A percentile compares a stretch with the other conserved stretches of the same genome.
Evolutionary conservation across 192 early-diverging fungal species (phyloP).

Genomic region (Gamsiella multidivaricata): DNA sequence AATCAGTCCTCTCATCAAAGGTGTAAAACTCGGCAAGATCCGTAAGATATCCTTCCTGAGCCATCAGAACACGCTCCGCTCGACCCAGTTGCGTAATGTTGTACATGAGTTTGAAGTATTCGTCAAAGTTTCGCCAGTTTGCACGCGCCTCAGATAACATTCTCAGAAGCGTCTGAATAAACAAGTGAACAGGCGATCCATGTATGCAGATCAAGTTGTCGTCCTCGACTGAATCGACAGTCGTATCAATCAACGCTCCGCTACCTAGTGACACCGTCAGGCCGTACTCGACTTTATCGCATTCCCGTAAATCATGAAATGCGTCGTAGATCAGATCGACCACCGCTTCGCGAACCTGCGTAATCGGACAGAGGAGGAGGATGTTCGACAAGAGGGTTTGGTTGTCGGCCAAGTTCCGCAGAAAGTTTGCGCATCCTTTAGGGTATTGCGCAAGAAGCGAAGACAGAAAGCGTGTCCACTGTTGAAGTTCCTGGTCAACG

Average conservation of each 20-base stretch:
- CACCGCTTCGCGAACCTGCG: conserved; percentile 56
- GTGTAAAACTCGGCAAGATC: conserved; percentile 53
- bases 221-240: conserved; percentile 5
- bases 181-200: conserved; percentile 21
- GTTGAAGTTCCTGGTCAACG: conserved; percentile 49
- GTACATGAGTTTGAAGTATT: conserved; percentile 58
- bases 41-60: conserved; percentile 43
- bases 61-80: conserved; percentile 46
- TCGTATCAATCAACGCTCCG: background rate
- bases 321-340: conserved; percentile 53
- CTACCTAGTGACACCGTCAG: conserved; percentile 1
- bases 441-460: conserved; percentile 39
- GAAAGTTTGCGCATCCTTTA: conserved; percentile 44
- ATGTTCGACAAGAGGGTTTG: conserved; percentile 31
- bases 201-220: conserved; percentile 12
- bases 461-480: conserved; percentile 55
- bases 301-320: conserved; percentile 36
- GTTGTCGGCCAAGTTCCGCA: conserved; percentile 27
- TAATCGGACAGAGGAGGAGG: conserved; percentile 52
- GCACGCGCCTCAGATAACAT: conserved; percentile 48
- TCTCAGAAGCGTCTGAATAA: conserved; percentile 30
- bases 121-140: conserved; percentile 60
- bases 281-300: conserved; percentile 42
- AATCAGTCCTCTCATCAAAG: conserved; percentile 45
- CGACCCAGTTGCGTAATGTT: conserved; percentile 51